Conservation (phyloP, 148 eudicot genomes). For the Heliamphora exappendiculata region DNA sequence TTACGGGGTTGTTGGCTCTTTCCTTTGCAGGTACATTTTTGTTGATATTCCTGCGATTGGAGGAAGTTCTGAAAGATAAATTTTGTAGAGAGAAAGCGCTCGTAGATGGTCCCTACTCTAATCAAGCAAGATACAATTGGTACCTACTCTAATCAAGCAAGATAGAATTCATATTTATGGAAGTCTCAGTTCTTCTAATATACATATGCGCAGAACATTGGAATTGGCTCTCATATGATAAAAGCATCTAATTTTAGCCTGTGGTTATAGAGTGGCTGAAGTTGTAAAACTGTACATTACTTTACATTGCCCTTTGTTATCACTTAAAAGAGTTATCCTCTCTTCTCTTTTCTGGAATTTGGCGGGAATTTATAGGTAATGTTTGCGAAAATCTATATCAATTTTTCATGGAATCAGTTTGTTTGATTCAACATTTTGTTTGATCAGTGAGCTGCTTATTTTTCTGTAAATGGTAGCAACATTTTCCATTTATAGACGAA, state of each 20-base stretch:
- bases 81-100: constrained; percentile 39
- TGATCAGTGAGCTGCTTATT: no score
- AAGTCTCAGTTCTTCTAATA: not conserved
- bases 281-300: not conserved
- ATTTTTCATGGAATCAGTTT: no score
- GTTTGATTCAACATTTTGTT: no score
- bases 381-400: no score
- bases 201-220: not conserved
- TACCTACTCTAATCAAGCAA: constrained; percentile 1
- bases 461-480: no score
- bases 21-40: constrained; percentile 42
- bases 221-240: not conserved
- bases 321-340: no score
- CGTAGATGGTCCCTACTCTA: constrained; percentile 1
- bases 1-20: not conserved
- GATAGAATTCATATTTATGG: not conserved
- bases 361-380: no score
- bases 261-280: not conserved
- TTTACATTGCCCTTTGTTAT: not conserved
- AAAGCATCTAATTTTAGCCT: not conserved
- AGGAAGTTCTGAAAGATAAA: constrained; percentile 43
- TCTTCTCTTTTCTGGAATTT: no score
- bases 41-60: constrained; percentile 44
- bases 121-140: constrained; percentile 4
- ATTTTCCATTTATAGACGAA: no score